Conservation (phyloP, 2,329 filamentous ascomycete genomes). For the Parastagonospora nodorum region DNA sequence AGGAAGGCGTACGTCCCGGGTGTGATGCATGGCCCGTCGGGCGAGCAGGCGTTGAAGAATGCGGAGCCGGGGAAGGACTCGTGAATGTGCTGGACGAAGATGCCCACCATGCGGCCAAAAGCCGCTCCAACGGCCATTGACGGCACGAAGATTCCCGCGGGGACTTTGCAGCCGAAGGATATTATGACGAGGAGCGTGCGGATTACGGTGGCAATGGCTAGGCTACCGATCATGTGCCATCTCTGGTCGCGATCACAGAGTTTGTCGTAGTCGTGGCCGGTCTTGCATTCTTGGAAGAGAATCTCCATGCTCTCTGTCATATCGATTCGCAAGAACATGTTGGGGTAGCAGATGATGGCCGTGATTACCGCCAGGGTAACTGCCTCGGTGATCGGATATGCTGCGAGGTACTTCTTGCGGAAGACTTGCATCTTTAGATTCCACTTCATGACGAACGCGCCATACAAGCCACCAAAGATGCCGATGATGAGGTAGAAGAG, state of each 20-base stretch:
- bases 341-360: slow-evolving; percentile 93
- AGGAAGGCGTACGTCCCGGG: slow-evolving; percentile 97
- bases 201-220: slow-evolving; percentile 79
- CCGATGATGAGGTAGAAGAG: slow-evolving; percentile 91
- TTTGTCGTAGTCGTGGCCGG: slow-evolving; percentile 83
- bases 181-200: slow-evolving; percentile 87
- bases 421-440: slow-evolving; percentile 90
- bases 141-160: slow-evolving; percentile 95
- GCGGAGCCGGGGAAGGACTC: slow-evolving; percentile 79
- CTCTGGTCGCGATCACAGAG: slow-evolving; percentile 83
- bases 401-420: slow-evolving; percentile 85
- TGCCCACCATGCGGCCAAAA: slow-evolving; percentile 92
- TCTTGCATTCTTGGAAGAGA: slow-evolving; percentile 90
- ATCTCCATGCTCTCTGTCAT: slow-evolving; percentile 99
- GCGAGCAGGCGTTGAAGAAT: slow-evolving; percentile 87
- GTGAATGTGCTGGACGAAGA: slow-evolving; percentile 87
- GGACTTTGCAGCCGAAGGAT: slow-evolving; percentile 97
- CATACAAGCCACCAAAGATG: slow-evolving; percentile 91
- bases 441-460: slow-evolving; percentile 97
- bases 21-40: slow-evolving; percentile 94
- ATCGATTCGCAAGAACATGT: slow-evolving; percentile 92
- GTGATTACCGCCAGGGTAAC: slow-evolving; percentile 82
- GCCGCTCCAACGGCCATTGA: slow-evolving; percentile 97
- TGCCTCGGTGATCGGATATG: slow-evolving; percentile 85
- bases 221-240: slow-evolving; percentile 76